Evolutionary conservation across 2,329 filamentous ascomycete genomes (phyloP).

Genomic region (Colletotrichum siamense): DNA sequence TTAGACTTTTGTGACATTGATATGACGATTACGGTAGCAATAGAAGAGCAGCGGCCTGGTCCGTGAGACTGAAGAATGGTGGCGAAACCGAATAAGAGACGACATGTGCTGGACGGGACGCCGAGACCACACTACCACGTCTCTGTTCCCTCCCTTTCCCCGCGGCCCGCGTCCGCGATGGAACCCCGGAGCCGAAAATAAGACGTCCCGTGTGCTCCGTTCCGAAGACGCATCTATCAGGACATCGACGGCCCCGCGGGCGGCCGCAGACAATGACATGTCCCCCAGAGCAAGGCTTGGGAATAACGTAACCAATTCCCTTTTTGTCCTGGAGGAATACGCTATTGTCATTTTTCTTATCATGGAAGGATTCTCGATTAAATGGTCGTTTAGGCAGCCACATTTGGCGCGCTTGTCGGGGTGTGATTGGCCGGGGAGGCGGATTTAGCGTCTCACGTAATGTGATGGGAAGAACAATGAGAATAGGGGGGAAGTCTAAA

Average conservation of each 20-base stretch:
- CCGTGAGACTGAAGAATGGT: neutral
- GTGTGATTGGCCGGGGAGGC: neutral
- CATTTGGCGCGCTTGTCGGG: too few species aligned
- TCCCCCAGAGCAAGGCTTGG: neutral
- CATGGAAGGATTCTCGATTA: neutral
- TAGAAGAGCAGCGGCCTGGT: neutral
- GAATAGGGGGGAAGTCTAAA: neutral
- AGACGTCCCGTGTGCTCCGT: neutral
- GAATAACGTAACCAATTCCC: neutral
- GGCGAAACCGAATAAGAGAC: conserved; percentile 14
- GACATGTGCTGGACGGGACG: neutral
- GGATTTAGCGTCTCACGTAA: neutral
- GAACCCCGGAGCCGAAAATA: neutral
- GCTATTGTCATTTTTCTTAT: neutral
- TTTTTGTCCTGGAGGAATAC: neutral
- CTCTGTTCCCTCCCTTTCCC: neutral
- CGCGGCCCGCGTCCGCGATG: neutral
- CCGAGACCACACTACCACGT: neutral
- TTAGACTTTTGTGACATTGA: neutral
- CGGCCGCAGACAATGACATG: neutral
- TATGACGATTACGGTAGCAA: neutral
- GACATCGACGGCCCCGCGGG: neutral
- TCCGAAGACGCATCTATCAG: neutral
- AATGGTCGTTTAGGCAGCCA: neutral
- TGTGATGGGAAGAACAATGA: neutral